Conservation (phyloP, 2,329 filamentous ascomycete genomes). For the Penicillium sp. region DNA sequence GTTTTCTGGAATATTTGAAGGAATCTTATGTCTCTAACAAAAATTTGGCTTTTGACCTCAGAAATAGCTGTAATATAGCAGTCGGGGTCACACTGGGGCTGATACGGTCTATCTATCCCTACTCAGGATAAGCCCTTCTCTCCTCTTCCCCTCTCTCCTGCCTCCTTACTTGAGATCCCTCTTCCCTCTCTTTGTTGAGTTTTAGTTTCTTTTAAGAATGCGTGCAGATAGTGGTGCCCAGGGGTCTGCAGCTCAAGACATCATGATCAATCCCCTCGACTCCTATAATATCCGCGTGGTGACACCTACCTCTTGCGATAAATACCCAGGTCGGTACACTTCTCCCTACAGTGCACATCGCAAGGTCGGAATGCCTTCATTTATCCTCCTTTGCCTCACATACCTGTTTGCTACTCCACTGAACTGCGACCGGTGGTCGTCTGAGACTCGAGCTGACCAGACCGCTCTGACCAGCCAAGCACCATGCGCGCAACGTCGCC, state of each 20-base stretch:
- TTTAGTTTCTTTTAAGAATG: constrained; percentile 6
- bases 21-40: neutral
- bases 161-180: constrained; percentile 19
- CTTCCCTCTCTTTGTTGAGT: neutral
- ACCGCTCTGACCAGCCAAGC: constrained; percentile 40
- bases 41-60: neutral
- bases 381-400: neutral
- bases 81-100: neutral
- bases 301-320: constrained; percentile 31
- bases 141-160: constrained; percentile 9
- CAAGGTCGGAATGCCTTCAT: constrained; percentile 1
- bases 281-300: constrained; percentile 31
- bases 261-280: constrained; percentile 25
- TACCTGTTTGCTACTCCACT: neutral
- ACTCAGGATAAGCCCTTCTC: constrained; percentile 14
- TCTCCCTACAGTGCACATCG: neutral
- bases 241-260: constrained; percentile 8
- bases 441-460: constrained; percentile 8
- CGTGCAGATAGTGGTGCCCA: constrained; percentile 4
- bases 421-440: constrained; percentile 5
- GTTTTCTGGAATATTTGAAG: neutral
- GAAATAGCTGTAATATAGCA: neutral
- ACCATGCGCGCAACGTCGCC: constrained; percentile 48
- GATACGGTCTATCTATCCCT: constrained; percentile 8
- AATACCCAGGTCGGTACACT: constrained; percentile 38